Evolutionary conservation across 2,329 filamentous ascomycete genomes (phyloP), one percentile per base, ranked within the genome.

Genomic region (Xylariaceae sp.): DNA sequence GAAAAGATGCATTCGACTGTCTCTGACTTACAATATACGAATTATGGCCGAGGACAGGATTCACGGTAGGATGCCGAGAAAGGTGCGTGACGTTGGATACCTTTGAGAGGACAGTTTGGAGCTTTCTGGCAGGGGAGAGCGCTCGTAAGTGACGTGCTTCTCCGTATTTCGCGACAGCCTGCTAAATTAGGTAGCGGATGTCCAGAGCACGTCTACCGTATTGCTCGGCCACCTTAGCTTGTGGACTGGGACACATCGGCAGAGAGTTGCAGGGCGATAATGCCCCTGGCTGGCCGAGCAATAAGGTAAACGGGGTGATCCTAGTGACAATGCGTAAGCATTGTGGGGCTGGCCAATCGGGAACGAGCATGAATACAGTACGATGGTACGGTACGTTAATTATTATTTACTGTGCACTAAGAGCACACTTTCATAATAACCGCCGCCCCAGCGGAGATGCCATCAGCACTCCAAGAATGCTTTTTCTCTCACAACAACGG

Each of bases 101-200:
- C 29, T 44, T 34, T 13, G 21, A 60, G 57, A 67, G 64, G 65
- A 61, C 68, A 72, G 68, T 63, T 70, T 69, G 66, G 63, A 61
- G 63, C 62, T 67, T 63, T 53, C 22, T 10, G 26, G 39, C n/a
- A n/a, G n/a, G n/a, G n/a, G n/a, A n/a, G n/a, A n/a, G n/a, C n/a
- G 26, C 5, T 26, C 4, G 8, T 26, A 8, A 8, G 26, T 26
- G 4, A 26, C 26, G 26, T 26, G 26, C 26, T 26, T 26, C 26
- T 26, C 5, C 8, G 5, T 26, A 26, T 26, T 26, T 26, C 26
- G 26, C 26, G 26, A 26, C 26, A 26, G 26, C 26, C 26, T 8
- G 8, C 8, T 26, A 4, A 26, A 26, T 26, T 26, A 26, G 26
- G n/a, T n/a, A 4, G 26, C 8, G 8, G 26, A 26, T 26, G n/a